Evolutionary conservation across 2,329 filamentous ascomycete genomes (phyloP).

Genomic region (Bimuria novae-zelandiae): DNA sequence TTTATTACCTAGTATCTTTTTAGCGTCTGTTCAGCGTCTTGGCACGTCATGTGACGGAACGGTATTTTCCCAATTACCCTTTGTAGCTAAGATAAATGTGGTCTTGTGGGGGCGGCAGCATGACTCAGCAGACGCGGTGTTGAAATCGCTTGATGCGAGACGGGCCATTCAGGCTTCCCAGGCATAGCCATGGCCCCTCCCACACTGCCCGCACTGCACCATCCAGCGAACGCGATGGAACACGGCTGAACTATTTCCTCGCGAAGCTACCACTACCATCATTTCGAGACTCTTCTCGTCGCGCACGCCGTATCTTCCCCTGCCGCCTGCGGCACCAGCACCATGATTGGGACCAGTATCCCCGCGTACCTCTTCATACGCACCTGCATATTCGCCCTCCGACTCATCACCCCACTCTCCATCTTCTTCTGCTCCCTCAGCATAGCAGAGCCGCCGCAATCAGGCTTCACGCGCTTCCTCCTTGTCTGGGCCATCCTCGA

Average conservation of each 20-base stretch:
- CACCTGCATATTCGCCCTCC: slow-evolving; percentile 53
- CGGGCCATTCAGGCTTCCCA: not conserved
- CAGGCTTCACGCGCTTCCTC: slow-evolving; percentile 36
- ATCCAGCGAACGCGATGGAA: slow-evolving; percentile 8
- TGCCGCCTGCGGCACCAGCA: not conserved
- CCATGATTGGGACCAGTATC: slow-evolving; percentile 49
- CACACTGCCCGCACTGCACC: not conserved
- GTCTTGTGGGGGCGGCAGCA: no score
- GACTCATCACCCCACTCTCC: slow-evolving; percentile 56
- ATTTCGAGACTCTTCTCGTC: not conserved
- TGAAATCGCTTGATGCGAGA: not conserved
- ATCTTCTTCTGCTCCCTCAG: slow-evolving; percentile 51
- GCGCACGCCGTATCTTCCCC: not conserved
- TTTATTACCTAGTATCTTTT: no score
- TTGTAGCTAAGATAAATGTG: no score
- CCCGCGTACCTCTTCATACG: slow-evolving; percentile 53
- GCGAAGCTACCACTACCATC: not conserved
- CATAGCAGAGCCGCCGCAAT: slow-evolving; percentile 42
- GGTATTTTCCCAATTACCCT: no score
- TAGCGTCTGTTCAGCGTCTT: no score
- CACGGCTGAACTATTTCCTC: slow-evolving; percentile 9
- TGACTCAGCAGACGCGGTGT: not conserved
- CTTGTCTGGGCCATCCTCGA: slow-evolving; percentile 57
- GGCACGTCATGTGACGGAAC: no score
- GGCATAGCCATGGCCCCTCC: slow-evolving; percentile 6